Conservation (phyloP, 2,329 filamentous ascomycete genomes). For the Calonectria hawksworthii region DNA sequence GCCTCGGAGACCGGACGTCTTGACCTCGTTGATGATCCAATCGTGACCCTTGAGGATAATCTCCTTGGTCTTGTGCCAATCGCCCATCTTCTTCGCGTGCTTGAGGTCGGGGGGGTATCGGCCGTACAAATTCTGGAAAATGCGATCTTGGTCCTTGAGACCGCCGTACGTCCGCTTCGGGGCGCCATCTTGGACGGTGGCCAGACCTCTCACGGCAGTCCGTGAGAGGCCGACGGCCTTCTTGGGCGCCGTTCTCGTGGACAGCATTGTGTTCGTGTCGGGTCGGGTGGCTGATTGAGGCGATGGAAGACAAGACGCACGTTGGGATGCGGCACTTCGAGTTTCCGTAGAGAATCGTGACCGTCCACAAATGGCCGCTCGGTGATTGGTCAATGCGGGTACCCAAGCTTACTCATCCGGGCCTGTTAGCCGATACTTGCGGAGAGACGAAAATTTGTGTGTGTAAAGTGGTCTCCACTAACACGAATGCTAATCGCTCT, state of each 20-base stretch:
- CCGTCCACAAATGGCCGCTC: conserved; percentile 52
- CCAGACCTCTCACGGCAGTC: conserved; percentile 76
- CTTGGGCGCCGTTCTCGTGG: conserved; percentile 58
- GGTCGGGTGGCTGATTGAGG: conserved; percentile 48
- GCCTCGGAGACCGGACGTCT: conserved; percentile 94
- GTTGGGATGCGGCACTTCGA: conserved; percentile 55
- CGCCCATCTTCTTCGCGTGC: conserved; percentile 96
- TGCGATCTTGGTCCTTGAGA: conserved; percentile 95
- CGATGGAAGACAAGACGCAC: conserved; percentile 46
- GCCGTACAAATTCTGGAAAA: conserved; percentile 98
- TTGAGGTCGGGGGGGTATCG: conserved; percentile 93
- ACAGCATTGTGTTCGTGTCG: conserved; percentile 58
- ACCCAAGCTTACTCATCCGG: conserved; percentile 45
- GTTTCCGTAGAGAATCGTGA: conserved; percentile 51
- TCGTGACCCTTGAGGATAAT: conserved; percentile 97
- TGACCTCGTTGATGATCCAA: conserved; percentile 98
- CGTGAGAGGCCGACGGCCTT: conserved; percentile 58
- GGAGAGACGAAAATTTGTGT: background rate
- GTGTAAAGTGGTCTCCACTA: conserved; percentile 31
- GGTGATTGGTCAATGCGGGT: conserved; percentile 59
- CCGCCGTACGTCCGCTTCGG: conserved; percentile 85
- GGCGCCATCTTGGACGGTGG: conserved; percentile 82
- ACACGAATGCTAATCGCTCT: conserved; percentile 36
- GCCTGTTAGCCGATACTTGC: conserved; percentile 48
- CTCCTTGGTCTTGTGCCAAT: conserved; percentile 99